Evolutionary conservation across 73 alveolate species (phyloP).

Genomic region (Paramecium bursaria): DNA sequence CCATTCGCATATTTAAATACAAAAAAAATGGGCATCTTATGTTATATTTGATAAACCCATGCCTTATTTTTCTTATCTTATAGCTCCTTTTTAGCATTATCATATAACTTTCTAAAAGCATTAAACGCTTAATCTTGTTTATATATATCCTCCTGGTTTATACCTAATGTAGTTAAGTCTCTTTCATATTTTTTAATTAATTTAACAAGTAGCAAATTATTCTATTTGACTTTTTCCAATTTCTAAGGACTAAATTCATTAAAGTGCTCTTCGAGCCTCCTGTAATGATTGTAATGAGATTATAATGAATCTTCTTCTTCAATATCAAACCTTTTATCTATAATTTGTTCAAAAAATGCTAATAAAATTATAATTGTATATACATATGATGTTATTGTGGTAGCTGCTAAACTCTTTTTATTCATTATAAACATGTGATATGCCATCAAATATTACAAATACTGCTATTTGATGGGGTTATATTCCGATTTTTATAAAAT

Average conservation of each 20-base stretch:
- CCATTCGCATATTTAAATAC: constrained; percentile 68
- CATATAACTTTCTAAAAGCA: too few relatives aligned
- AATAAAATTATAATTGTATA: neutral
- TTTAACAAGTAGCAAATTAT: too few relatives aligned
- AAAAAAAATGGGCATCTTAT: constrained; percentile 60
- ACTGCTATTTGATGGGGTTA: constrained; percentile 39
- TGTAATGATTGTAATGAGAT: too few relatives aligned
- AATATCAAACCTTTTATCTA: constrained; percentile 3
- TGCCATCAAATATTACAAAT: constrained; percentile 43
- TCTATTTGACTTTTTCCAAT: too few relatives aligned
- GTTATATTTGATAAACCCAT: constrained; percentile 38
- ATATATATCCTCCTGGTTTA: too few relatives aligned
- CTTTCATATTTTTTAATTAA: too few relatives aligned
- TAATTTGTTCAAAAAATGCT: neutral
- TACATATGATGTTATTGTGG: constrained; percentile 5
- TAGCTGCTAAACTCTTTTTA: neutral
- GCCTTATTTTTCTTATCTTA: constrained; percentile 45
- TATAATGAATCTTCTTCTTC: neutral
- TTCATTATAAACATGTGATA: neutral
- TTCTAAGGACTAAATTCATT: too few relatives aligned
- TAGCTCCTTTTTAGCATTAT: too few relatives aligned
- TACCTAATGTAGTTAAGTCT: too few relatives aligned
- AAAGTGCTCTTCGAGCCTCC: too few relatives aligned
- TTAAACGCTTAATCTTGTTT: too few relatives aligned
- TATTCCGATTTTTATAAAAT: too few relatives aligned